Conservation (phyloP, 2,329 filamentous ascomycete species). For the Cryphonectria parasitica region DNA sequence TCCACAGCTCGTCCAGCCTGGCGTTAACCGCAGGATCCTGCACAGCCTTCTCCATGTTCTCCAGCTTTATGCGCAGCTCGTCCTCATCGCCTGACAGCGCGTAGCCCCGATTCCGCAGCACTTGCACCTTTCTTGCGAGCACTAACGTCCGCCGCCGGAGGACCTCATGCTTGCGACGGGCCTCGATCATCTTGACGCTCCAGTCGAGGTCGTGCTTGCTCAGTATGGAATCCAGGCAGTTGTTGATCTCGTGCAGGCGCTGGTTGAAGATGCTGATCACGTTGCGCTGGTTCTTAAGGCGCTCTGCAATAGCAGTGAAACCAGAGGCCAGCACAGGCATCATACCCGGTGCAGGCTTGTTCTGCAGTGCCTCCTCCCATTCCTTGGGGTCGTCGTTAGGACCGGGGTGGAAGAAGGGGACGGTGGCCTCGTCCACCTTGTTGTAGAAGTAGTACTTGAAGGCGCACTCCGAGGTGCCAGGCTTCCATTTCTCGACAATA, state of each 20-base stretch:
- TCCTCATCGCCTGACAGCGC: conserved; percentile 80
- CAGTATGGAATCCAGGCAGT: conserved; percentile 71
- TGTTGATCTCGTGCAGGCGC: conserved; percentile 79
- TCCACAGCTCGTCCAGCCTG: conserved; percentile 84
- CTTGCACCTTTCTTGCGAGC: conserved; percentile 78
- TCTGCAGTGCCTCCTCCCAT: conserved; percentile 82
- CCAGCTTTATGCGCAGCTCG: conserved; percentile 72
- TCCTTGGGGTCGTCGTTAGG: conserved; percentile 73
- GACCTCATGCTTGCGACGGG: conserved; percentile 71
- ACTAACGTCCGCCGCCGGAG: conserved; percentile 74
- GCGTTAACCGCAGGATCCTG: conserved; percentile 76
- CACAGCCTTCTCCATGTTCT: conserved; percentile 68
- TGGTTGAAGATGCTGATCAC: conserved; percentile 72
- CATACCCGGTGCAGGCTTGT: conserved; percentile 75
- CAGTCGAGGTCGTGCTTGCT: conserved; percentile 77
- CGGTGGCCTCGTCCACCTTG: conserved; percentile 72
- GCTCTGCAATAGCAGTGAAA: conserved; percentile 71
- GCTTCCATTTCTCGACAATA: conserved; percentile 75
- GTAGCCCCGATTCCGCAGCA: conserved; percentile 80
- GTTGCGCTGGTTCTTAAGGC: conserved; percentile 72
- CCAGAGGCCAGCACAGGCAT: conserved; percentile 78
- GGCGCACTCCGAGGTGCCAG: conserved; percentile 66
- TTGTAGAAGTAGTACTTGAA: conserved; percentile 91
- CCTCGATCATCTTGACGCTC: conserved; percentile 73
- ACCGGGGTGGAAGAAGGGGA: conserved; percentile 76